phyloP scores from a whole-genome alignment of 148 eudicot genomes.

The Silene uniflora region DNA sequence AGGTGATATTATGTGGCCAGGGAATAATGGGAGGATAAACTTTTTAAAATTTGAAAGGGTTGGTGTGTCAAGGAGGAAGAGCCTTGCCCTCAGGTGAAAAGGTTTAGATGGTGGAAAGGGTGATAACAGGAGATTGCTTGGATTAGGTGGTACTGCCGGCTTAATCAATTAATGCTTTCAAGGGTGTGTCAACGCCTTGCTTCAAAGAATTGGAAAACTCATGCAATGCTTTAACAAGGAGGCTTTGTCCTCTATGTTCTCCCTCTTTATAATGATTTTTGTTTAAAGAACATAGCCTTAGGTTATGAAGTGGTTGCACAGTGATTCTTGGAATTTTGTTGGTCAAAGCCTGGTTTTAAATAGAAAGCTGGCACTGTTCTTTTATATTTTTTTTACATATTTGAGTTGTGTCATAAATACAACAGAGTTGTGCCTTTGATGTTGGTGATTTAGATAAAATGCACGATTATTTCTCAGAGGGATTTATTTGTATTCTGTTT shows the following conservation, averaged over 20 bases:
- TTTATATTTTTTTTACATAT: background rate
- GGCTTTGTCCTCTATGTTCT: background rate
- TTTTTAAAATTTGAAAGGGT: no score
- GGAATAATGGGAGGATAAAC: no score
- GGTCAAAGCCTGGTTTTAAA: background rate
- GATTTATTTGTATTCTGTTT: slow-evolving; percentile 8
- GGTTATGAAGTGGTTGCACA: background rate
- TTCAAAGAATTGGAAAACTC: background rate
- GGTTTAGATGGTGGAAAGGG: no score
- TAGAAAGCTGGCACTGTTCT: background rate
- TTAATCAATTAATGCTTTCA: no score
- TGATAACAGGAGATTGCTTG: no score
- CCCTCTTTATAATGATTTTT: background rate
- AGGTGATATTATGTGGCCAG: no score
- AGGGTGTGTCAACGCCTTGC: background rate
- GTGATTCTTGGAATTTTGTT: background rate
- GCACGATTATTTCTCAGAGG: background rate
- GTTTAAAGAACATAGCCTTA: background rate
- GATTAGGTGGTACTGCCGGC: no score
- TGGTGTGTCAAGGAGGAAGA: no score
- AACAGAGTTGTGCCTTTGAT: background rate
- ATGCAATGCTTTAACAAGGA: background rate
- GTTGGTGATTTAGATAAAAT: background rate
- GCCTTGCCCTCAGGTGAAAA: no score
- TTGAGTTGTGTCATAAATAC: background rate